phyloP scores from a whole-genome alignment of 2,329 filamentous ascomycete genomes.

The Trichoderma guizhouense region DNA sequence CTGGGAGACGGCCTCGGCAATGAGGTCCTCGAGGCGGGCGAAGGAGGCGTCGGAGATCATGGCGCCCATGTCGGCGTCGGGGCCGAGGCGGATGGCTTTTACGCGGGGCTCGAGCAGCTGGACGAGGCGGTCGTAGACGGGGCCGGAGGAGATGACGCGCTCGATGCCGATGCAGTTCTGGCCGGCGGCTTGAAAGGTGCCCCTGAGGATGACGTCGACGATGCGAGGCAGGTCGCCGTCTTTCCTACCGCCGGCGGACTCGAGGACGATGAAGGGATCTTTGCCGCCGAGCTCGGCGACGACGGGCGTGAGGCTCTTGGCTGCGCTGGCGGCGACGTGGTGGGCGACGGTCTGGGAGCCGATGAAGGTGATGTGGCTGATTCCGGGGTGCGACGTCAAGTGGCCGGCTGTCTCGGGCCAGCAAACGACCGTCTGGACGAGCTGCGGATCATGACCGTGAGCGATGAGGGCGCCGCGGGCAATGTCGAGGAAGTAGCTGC shows the following conservation, averaged over 20 bases:
- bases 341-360: constrained; percentile 84
- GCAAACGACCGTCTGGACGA: constrained; percentile 83
- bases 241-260: constrained; percentile 55
- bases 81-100: constrained; percentile 70
- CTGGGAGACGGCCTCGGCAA: constrained; percentile 70
- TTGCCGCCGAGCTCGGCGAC: constrained; percentile 93
- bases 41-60: constrained; percentile 82
- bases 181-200: constrained; percentile 90
- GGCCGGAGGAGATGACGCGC: constrained; percentile 76
- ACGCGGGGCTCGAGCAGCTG: constrained; percentile 70
- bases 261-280: constrained; percentile 84
- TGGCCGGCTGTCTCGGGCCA: constrained; percentile 80
- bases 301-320: constrained; percentile 80
- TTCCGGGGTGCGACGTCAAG: constrained; percentile 78
- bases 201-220: constrained; percentile 79
- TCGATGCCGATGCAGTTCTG: constrained; percentile 99
- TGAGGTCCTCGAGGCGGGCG: constrained; percentile 68
- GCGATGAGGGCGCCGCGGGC: constrained; percentile 73
- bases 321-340: constrained; percentile 80
- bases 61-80: constrained; percentile 77
- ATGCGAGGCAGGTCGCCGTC: constrained; percentile 64
- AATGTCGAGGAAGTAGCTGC: constrained; percentile 75
- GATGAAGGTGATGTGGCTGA: constrained; percentile 93
- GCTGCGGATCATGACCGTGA: constrained; percentile 76
- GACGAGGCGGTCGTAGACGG: constrained; percentile 72